Percentiles rank a stretch among this genome's conserved stretches.
Conservation (phyloP, 169 alveolate species). For the Plasmodium falciparum region DNA sequence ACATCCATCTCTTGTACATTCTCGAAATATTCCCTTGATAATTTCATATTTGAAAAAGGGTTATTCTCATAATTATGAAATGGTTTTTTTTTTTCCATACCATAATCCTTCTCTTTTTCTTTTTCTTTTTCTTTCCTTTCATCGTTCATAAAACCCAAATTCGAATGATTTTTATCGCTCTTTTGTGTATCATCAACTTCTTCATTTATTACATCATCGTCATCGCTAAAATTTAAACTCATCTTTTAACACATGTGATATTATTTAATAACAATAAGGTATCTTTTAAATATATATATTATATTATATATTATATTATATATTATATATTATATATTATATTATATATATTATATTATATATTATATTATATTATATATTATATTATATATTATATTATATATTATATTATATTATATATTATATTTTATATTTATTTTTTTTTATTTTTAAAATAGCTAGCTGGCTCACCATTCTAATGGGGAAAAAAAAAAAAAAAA, state of each 20-base stretch:
- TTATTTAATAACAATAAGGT: no score
- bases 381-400: no score
- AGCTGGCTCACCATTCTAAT: no score
- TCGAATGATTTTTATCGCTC: constrained; percentile 17
- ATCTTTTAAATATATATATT: no score
- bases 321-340: no score
- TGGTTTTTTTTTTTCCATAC: background rate
- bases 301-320: no score
- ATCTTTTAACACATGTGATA: background rate
- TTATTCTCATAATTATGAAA: background rate
- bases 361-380: no score
- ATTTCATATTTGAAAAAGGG: background rate
- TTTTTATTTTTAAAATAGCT: no score
- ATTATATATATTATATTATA: no score
- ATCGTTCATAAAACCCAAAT: background rate
- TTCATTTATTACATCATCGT: constrained; percentile 56
- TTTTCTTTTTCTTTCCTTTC: background rate
- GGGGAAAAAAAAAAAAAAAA: no score
- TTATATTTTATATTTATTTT: no score
- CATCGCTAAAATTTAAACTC: constrained; percentile 75
- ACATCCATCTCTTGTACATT: constrained; percentile 1
- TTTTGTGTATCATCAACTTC: constrained; percentile 4
- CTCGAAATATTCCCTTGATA: background rate
- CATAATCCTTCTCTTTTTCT: background rate
- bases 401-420: no score